phyloP scores from a whole-genome alignment of 208 protist genomes.

The Leishmania gerbilli region DNA sequence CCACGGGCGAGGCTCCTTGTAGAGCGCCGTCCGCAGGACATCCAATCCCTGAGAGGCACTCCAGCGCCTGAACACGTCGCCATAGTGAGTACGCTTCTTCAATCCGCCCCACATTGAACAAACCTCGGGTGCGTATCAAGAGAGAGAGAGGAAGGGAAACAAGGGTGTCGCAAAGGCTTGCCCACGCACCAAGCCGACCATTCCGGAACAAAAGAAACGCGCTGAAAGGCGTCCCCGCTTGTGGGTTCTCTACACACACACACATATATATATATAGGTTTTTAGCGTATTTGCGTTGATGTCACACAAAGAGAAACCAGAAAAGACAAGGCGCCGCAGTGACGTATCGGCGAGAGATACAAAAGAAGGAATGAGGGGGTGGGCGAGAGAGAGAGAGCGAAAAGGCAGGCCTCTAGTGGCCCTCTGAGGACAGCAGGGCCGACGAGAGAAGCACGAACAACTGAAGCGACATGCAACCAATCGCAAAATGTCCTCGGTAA shows the following conservation, averaged over 20 bases:
- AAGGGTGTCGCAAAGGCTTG: background rate
- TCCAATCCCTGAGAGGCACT: slow-evolving; percentile 71
- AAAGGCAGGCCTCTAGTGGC: background rate
- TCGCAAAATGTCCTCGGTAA: background rate
- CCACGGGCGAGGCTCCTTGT: slow-evolving; percentile 85
- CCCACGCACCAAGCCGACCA: background rate
- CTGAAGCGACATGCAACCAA: background rate
- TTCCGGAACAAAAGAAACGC: background rate
- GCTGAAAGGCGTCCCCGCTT: background rate
- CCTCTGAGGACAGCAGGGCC: background rate
- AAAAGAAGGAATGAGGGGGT: background rate
- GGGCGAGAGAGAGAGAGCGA: background rate
- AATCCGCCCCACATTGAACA: slow-evolving; percentile 85
- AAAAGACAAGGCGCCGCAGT: background rate
- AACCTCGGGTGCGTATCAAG: background rate
- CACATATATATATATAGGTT: too few species aligned
- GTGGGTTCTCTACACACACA: background rate
- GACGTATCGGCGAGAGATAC: background rate
- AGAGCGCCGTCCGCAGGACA: slow-evolving; percentile 55
- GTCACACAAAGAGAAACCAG: background rate
- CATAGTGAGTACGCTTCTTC: slow-evolving; percentile 68
- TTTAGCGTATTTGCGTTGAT: background rate
- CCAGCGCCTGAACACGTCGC: slow-evolving; percentile 76
- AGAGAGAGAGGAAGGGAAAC: background rate
- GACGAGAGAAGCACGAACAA: background rate